Evolutionary conservation across 2,329 filamentous ascomycete genomes (phyloP), one percentile per base, ranked within the genome.

Genomic region (Huntiella moniliformis): DNA sequence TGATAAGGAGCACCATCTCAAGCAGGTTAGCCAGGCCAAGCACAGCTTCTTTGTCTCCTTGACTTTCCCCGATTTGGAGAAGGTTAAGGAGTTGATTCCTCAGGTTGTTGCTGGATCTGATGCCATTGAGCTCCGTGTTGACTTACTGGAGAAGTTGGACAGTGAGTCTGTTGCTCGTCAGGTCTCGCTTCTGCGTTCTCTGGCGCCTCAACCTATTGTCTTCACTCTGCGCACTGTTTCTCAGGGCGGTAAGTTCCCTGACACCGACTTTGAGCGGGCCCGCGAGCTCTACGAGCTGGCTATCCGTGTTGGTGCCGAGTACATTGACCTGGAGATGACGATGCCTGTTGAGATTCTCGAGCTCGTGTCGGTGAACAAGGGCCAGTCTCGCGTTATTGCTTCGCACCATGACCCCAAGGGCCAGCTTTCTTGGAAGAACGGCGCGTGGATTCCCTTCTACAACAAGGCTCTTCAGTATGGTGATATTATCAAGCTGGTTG

Each of bases 401-500:
- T 98, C 91, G 0, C 88, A 98, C 59, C 91, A 98, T 59, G 91
- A 98, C 58, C 83, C 86, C 0, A 64, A 72, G 47, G 80, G 80
- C 6, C 67, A 70, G 16, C 67, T 96, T 13, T 88, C 83, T 1
- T 98, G 91, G 91, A 77, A 70, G 52, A 87, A 92, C 54, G 85
- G 83, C n/a, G 84, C 83, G 0, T 98, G 91, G 88, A 77, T 91
- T 47, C 72, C 79, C 22, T 79, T 77, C 62, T 96, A 93, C 67
- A 95, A 95, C 62, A 77, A 77, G 56, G 88, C 88, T 12, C 66
- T 95, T 11, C 82, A 92, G 57, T 83, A 84, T 55, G 91, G 88
- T 41, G 86, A 96, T 57, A 70, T 96, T 48, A 85, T 98, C 64
- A 98, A 98, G 65, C 76, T 98, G 35, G 79, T 96, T 5, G 91